Evolutionary conservation across 108 stramenopile species (phyloP), one percentile per base, ranked within the genome.

Genomic region (Conticribra weissflogii): DNA sequence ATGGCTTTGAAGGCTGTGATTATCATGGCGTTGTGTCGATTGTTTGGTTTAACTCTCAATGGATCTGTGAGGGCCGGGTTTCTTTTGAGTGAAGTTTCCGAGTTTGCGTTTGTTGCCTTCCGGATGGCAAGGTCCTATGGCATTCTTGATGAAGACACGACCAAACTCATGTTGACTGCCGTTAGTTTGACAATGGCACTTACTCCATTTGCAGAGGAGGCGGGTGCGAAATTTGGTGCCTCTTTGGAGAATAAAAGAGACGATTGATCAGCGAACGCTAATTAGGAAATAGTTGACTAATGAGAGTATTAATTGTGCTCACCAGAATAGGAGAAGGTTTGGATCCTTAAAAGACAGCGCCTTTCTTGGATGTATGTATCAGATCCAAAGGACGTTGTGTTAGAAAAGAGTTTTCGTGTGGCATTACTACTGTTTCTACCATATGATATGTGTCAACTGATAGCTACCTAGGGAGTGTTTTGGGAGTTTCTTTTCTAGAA

Each of bases 51-150:
- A 24, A 78, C 80, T 31, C 48, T 83, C 19, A 82, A 84, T 8
- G 92, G 84, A 51, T 85, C 94, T 47, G 85, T 81, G 56, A 87
- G 89, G 57, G 79, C 87, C 8, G 97, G 97, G 4, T 71, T 94
- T n/a, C 87, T 97, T 28, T 76, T 96, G 3, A 83, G 85, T 54
- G 95, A 97, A 68, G 96, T 94, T 22, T 96, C 95, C 44, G 97
- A 97, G 67, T 97, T 97, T 74, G 95, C 95, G 21, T 97, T 97
- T 54, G 97, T 97, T 1, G 93, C 97, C 14, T 96, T 97, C 78
- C 90, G 92, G 25, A 80, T 96, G 74, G 97, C 97, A 15, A 66
- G 92, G 51, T 83, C 86, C 34, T 81, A 89, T 57, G 94, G 92
- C 27, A 94, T 97, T 63, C 56, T 97, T 21, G 67, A 72, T 51